These are phyloP conservation scores for Penicillium herquei DNA, from an alignment of 495 filamentous ascomycete species.

Conservation along the genomic window DNA sequence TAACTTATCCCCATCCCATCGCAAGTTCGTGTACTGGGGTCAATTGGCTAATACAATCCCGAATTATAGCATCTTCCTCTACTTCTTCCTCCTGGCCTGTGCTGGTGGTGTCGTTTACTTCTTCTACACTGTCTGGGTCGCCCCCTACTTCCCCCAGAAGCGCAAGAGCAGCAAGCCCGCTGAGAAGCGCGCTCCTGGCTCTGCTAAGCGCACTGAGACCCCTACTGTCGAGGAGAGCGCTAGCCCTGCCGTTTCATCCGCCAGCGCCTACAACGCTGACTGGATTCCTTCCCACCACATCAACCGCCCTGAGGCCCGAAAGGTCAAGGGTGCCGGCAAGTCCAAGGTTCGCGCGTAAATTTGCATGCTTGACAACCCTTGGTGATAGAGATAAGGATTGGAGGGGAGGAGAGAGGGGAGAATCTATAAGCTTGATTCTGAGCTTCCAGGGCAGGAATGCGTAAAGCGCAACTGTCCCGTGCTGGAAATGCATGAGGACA, in stretches of 20 bases:
- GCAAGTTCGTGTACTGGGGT: background rate
- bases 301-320: conserved; percentile 77
- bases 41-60: conserved; percentile 22
- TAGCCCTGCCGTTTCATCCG: conserved; percentile 65
- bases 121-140: conserved; percentile 97
- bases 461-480: background rate
- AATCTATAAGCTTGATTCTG: conserved; percentile 8
- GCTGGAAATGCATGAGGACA: conserved; percentile 32
- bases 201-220: conserved; percentile 63
- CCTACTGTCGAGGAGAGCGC: conserved; percentile 60
- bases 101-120: conserved; percentile 85
- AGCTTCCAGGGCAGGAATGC: conserved; percentile 4
- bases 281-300: conserved; percentile 95
- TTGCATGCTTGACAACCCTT: conserved; percentile 2
- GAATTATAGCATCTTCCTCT: conserved; percentile 80
- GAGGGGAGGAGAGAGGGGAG: conserved; percentile 3
- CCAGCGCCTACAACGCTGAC: conserved; percentile 85
- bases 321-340: conserved; percentile 70
- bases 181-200: conserved; percentile 50
- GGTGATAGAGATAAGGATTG: background rate
- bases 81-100: conserved; percentile 78
- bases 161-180: conserved; percentile 63
- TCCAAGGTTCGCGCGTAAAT: conserved; percentile 51
- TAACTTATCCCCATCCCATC: conserved; percentile 35
- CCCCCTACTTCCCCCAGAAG: conserved; percentile 93